A percentile compares a stretch with the other conserved stretches of the same genome.
Conservation (phyloP, 2,329 filamentous ascomycete species). For the Ceratocystis cacaofunesta region DNA sequence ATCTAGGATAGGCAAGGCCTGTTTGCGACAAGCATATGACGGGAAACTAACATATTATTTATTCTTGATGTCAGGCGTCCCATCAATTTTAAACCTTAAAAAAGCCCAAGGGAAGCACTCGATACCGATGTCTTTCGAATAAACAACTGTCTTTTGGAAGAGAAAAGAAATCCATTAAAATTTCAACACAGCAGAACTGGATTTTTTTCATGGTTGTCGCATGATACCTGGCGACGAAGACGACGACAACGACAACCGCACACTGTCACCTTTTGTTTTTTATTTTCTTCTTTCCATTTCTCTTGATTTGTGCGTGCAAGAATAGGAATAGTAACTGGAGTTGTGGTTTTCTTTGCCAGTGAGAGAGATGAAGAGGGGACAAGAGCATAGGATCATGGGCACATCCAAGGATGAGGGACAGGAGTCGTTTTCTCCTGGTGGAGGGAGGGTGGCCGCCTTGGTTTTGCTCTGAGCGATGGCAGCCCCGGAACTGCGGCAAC, state of each 20-base stretch:
- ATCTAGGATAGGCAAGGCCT: neutral
- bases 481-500: neutral
- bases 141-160: conserved; percentile 3
- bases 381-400: neutral
- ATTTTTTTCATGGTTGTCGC: neutral
- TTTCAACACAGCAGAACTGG: conserved; percentile 1
- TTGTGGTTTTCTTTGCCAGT: neutral
- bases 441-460: too few species aligned
- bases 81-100: conserved; percentile 47
- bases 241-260: neutral
- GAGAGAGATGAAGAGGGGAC: neutral
- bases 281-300: neutral
- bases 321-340: neutral
- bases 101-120: neutral
- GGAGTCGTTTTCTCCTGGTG: too few species aligned
- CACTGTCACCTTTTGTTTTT: neutral
- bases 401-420: too few species aligned
- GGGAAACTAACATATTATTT: conserved; percentile 9
- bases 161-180: conserved; percentile 11
- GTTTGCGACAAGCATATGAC: neutral
- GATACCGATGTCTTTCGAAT: neutral
- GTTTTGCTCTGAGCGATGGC: too few species aligned
- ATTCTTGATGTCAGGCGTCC: conserved; percentile 44
- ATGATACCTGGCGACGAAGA: neutral
- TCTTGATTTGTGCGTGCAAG: neutral